Percentiles rank a stretch among this genome's conserved stretches.
Conservation (phyloP, 2,329 filamentous ascomycete species). For the Aspergillus tamarii region DNA sequence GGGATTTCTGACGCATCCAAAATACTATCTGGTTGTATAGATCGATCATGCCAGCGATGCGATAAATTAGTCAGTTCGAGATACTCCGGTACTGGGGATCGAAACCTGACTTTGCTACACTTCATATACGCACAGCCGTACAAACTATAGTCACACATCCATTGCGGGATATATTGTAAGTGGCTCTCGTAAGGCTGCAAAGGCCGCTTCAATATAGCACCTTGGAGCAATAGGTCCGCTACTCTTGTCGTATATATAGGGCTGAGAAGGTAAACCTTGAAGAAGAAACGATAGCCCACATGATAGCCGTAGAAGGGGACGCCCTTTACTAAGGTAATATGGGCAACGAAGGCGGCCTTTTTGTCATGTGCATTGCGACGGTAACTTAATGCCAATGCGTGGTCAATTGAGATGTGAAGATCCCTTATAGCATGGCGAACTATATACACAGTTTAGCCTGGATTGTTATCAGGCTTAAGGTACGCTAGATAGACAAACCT, state of each 20-base stretch:
- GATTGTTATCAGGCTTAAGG: not conserved
- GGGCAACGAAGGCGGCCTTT: slow-evolving; percentile 76
- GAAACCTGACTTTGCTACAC: slow-evolving; percentile 70
- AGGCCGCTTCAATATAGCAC: slow-evolving; percentile 77
- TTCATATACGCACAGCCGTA: slow-evolving; percentile 91
- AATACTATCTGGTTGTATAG: slow-evolving; percentile 63
- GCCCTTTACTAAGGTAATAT: slow-evolving; percentile 89
- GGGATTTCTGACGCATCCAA: slow-evolving; percentile 68
- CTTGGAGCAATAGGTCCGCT: slow-evolving; percentile 83
- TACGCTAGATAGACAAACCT: slow-evolving; percentile 55
- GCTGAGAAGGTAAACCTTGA: slow-evolving; percentile 94
- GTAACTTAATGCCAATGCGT: slow-evolving; percentile 84
- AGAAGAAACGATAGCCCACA: slow-evolving; percentile 85
- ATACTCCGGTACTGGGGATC: slow-evolving; percentile 72
- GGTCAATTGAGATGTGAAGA: slow-evolving; percentile 85
- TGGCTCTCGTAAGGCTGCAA: slow-evolving; percentile 96
- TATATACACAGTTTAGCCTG: slow-evolving; percentile 36
- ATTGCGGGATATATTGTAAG: slow-evolving; percentile 88
- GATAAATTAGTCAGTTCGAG: slow-evolving; percentile 62
- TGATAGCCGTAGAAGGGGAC: slow-evolving; percentile 95
- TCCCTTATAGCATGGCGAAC: slow-evolving; percentile 76
- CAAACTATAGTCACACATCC: slow-evolving; percentile 98
- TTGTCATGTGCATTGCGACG: slow-evolving; percentile 72
- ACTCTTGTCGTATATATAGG: slow-evolving; percentile 84
- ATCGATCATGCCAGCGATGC: slow-evolving; percentile 80